phyloP scores from a whole-genome alignment of 306 rosid genomes.

The Comarum palustre region DNA sequence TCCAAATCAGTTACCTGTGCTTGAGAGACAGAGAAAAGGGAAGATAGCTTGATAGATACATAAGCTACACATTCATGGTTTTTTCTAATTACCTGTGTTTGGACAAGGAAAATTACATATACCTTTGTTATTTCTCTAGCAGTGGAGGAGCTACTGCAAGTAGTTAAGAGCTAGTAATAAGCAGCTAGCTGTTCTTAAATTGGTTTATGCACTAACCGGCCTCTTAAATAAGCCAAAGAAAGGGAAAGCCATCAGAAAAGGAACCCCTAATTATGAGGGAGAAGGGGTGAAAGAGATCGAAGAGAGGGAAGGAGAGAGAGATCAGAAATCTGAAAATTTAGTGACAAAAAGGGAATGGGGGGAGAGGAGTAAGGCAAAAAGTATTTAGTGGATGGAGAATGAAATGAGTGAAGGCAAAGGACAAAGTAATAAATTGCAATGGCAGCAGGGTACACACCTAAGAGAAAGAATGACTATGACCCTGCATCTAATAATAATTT shows the following conservation, averaged over 20 bases:
- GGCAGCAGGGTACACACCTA: conserved; percentile 39
- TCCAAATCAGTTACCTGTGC: neutral
- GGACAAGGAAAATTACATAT: conserved; percentile 1
- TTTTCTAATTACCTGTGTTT: neutral
- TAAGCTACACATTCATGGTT: neutral
- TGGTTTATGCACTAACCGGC: conserved; percentile 26
- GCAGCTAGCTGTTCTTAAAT: conserved; percentile 35
- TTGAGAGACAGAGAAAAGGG: neutral
- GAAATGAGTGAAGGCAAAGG: conserved; percentile 77
- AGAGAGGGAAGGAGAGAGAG: conserved; percentile 20
- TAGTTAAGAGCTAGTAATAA: conserved; percentile 11
- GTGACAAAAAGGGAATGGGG: conserved; percentile 53
- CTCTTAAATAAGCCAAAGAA: conserved; percentile 37
- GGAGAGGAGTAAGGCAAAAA: conserved; percentile 39
- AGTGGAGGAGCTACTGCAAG: conserved; percentile 37
- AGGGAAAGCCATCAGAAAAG: conserved; percentile 40
- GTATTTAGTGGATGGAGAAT: conserved; percentile 87
- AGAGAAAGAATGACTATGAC: conserved; percentile 78
- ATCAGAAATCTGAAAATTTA: conserved; percentile 37
- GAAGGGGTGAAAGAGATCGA: conserved; percentile 10
- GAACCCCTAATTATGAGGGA: conserved; percentile 53
- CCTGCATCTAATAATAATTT: conserved; percentile 72
- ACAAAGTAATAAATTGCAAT: conserved; percentile 70
- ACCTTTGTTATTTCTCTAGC: conserved; percentile 39
- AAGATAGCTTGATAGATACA: neutral